These are phyloP conservation scores for Platismatia glauca DNA, from an alignment of 495 filamentous ascomycete species.

Conservation along the genomic window DNA sequence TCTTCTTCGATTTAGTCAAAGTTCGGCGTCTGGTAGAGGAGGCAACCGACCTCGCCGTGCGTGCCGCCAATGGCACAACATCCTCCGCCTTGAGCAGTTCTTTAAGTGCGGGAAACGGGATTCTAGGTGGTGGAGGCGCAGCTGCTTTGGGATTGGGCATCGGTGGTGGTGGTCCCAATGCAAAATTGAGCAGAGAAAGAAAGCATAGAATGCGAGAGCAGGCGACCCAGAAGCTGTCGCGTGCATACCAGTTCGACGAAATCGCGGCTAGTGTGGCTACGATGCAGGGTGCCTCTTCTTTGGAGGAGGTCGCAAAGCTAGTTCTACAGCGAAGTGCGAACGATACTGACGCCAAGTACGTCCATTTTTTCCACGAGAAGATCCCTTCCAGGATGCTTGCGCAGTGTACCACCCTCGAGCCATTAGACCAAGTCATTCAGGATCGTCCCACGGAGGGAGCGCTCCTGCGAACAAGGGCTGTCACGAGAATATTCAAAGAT, in stretches of 20 bases:
- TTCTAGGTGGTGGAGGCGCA: conserved; percentile 44
- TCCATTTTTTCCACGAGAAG: conserved; percentile 84
- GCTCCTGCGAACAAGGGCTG: conserved; percentile 59
- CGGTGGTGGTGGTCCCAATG: conserved; percentile 46
- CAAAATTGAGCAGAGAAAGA: conserved; percentile 62
- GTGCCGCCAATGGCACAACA: conserved; percentile 61
- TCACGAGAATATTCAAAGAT: conserved; percentile 66
- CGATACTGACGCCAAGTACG: conserved; percentile 66
- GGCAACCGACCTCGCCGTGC: conserved; percentile 64
- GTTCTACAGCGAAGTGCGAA: conserved; percentile 56
- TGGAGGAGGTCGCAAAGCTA: conserved; percentile 68
- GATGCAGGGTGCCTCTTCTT: conserved; percentile 69
- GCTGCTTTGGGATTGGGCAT: conserved; percentile 53
- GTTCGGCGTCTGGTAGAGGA: conserved; percentile 69
- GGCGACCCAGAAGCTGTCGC: conserved; percentile 63
- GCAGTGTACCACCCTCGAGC: conserved; percentile 56
- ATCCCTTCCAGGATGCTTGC: conserved; percentile 69
- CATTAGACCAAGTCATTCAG: conserved; percentile 56
- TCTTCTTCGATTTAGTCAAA: conserved; percentile 76
- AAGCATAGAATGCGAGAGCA: conserved; percentile 68
- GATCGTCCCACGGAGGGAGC: conserved; percentile 53
- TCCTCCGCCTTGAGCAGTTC: conserved; percentile 43
- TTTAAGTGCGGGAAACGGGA: conserved; percentile 46
- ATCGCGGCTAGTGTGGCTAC: conserved; percentile 73
- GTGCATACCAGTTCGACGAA: conserved; percentile 69